phyloP scores from a whole-genome alignment of 495 filamentous ascomycete species.

The Hypoxylon intermedium region DNA sequence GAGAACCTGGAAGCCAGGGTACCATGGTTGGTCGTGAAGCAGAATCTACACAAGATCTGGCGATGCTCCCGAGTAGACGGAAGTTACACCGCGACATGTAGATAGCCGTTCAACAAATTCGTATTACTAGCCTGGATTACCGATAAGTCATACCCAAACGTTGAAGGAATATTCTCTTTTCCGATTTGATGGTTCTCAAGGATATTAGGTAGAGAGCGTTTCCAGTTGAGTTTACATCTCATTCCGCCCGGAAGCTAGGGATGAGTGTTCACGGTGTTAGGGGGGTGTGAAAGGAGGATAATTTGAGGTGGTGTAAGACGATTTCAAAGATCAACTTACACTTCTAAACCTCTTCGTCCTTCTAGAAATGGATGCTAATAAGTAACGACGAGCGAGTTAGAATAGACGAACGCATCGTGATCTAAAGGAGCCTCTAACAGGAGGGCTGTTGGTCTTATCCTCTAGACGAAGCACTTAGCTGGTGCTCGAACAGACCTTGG shows the following conservation, averaged over 20 bases:
- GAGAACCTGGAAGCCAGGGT: constrained; percentile 11
- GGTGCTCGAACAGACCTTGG: neutral
- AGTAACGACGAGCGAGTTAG: neutral
- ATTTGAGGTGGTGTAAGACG: constrained; percentile 1
- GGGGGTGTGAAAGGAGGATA: constrained; percentile 9
- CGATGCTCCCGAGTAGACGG: constrained; percentile 20
- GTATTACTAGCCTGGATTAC: constrained; percentile 20
- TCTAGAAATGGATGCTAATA: constrained; percentile 1
- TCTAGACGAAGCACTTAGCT: neutral
- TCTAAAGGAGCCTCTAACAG: too few species aligned
- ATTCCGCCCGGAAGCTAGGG: constrained; percentile 4
- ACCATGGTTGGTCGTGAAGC: constrained; percentile 7
- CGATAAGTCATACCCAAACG: constrained; percentile 22
- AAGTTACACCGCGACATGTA: constrained; percentile 23
- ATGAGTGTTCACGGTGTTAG: constrained; percentile 5
- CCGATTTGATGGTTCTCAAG: constrained; percentile 22
- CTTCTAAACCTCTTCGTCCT: neutral
- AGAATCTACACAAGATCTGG: constrained; percentile 9
- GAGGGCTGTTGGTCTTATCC: neutral
- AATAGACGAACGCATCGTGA: neutral
- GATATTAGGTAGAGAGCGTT: neutral
- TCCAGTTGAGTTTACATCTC: too few species aligned
- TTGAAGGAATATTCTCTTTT: constrained; percentile 14
- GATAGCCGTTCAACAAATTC: constrained; percentile 30
- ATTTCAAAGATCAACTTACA: constrained; percentile 19